Evolutionary conservation across 148 eudicot species (phyloP).

Genomic region (Camellia japonica): DNA sequence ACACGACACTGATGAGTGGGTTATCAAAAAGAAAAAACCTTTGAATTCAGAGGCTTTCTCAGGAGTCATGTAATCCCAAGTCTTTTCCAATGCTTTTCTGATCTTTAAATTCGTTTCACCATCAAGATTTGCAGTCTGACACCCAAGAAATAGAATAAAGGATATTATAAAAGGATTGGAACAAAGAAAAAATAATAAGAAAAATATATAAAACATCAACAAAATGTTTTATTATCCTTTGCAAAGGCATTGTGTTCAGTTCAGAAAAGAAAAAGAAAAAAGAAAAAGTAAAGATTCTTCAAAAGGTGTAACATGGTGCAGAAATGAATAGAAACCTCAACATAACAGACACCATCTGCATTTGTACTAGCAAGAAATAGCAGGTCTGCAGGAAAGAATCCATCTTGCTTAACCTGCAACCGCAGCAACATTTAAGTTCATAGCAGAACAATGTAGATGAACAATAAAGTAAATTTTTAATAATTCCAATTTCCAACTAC

Average conservation of each 20-base stretch:
- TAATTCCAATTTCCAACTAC: neutral
- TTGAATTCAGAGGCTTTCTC: constrained; percentile 78
- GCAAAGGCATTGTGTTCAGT: neutral
- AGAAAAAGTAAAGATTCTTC: neutral
- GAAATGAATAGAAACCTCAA: constrained; percentile 56
- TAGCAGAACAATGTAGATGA: neutral
- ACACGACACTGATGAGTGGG: neutral
- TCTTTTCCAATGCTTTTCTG: constrained; percentile 92
- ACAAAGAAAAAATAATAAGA: neutral
- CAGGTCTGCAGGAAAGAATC: constrained; percentile 90
- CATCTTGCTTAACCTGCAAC: constrained; percentile 88
- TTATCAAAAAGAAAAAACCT: constrained; percentile 39
- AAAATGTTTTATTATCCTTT: constrained; percentile 7
- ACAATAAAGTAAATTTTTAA: too few species aligned
- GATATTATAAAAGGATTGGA: neutral
- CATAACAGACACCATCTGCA: constrained; percentile 93
- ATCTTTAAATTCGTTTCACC: constrained; percentile 99
- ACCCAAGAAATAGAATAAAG: constrained; percentile 11
- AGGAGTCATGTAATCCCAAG: constrained; percentile 84
- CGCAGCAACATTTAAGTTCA: constrained; percentile 15
- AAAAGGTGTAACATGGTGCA: neutral
- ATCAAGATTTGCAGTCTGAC: constrained; percentile 92
- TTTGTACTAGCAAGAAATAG: constrained; percentile 92
- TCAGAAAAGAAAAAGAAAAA: neutral
- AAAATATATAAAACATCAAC: neutral